Evolutionary conservation across 257 asterid genomes (phyloP).

Genomic region (Euphrasia confusa): DNA sequence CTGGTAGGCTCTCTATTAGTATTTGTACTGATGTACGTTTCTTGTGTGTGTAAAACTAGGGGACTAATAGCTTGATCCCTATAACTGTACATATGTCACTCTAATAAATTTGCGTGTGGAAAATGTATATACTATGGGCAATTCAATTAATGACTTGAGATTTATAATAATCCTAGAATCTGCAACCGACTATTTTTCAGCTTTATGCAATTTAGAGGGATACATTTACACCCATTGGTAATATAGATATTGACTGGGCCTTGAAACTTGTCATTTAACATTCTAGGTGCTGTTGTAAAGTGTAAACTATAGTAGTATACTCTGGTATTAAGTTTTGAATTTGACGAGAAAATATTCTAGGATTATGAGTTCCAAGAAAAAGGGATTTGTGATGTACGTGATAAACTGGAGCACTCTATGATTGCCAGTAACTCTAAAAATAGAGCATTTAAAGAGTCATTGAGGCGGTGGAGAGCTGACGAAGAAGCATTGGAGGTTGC

Average conservation of each 20-base stretch:
- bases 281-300: slow-evolving; percentile 11
- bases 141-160: not conserved
- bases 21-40: slow-evolving; percentile 14
- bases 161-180: slow-evolving; percentile 15
- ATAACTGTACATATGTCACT: not conserved
- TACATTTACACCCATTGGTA: not conserved
- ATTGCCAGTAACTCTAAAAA: slow-evolving; percentile 39
- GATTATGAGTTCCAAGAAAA: slow-evolving; percentile 33
- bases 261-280: not conserved
- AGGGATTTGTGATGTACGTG: slow-evolving; percentile 27
- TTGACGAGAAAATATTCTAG: slow-evolving; percentile 38
- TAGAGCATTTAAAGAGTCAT: slow-evolving; percentile 37
- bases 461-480: slow-evolving; percentile 53
- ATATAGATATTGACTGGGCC: not conserved
- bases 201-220: slow-evolving; percentile 10
- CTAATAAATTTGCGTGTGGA: not conserved
- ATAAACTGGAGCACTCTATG: slow-evolving; percentile 43
- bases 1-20: slow-evolving; percentile 38
- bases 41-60: not conserved
- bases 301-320: not conserved
- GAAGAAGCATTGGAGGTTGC: slow-evolving; percentile 51
- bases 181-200: not conserved
- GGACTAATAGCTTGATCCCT: not conserved
- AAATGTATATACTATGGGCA: slow-evolving; percentile 3
- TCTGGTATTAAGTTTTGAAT: slow-evolving; percentile 21